Conservation (phyloP, 2,329 filamentous ascomycete genomes). For the Talaromyces amestolkiae region DNA sequence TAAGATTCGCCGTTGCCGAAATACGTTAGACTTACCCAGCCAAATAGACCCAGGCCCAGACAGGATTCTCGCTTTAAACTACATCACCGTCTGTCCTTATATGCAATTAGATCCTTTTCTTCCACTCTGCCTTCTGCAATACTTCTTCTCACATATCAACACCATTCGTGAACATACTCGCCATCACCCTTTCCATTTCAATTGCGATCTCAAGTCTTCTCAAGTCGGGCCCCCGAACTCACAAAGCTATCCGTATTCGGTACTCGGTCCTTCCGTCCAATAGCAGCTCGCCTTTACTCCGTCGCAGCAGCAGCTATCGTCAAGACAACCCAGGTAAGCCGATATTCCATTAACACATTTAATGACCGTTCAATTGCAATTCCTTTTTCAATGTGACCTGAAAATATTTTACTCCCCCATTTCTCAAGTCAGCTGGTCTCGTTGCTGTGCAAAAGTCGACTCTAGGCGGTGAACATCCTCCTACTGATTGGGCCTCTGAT, state of each 20-base stretch:
- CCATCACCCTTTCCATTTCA: background rate
- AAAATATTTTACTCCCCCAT: background rate
- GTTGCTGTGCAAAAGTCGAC: slow-evolving; percentile 12
- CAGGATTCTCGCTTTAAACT: background rate
- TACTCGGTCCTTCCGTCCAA: slow-evolving; percentile 13
- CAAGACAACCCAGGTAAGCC: slow-evolving; percentile 1
- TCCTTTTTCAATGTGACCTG: background rate
- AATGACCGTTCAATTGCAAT: background rate
- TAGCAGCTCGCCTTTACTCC: background rate
- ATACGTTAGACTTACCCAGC: background rate
- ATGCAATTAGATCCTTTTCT: background rate
- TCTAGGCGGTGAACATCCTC: slow-evolving; percentile 16
- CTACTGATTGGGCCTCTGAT: slow-evolving; percentile 14
- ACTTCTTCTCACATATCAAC: background rate
- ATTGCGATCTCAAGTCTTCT: background rate
- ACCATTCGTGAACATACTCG: background rate
- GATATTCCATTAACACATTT: background rate
- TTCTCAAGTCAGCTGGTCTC: slow-evolving; percentile 12
- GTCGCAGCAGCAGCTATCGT: background rate
- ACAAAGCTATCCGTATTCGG: background rate
- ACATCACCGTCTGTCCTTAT: background rate
- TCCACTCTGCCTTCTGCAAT: background rate
- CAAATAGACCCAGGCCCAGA: slow-evolving; percentile 3
- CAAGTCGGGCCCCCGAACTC: background rate
- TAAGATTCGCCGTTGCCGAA: background rate